Conservation (phyloP, 2,329 filamentous ascomycete species). For the Dothistroma pini region DNA sequence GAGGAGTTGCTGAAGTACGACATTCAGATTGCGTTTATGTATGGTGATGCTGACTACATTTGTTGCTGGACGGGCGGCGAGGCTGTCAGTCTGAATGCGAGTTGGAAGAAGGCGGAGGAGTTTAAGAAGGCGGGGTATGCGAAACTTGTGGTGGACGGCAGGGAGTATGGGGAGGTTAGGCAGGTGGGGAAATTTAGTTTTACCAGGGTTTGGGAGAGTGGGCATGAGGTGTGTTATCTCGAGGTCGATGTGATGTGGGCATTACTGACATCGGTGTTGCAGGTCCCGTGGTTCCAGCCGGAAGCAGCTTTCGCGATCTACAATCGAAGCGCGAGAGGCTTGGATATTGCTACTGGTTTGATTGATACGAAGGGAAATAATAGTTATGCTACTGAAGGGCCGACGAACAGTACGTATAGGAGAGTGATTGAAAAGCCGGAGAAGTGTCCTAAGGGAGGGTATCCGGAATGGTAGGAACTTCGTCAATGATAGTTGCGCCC, state of each 20-base stretch:
- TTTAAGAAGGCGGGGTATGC: constrained; percentile 42
- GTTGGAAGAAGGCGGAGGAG: constrained; percentile 34
- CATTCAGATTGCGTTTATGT: constrained; percentile 45
- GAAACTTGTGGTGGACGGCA: constrained; percentile 36
- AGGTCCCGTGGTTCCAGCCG: constrained; percentile 48
- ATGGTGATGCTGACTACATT: constrained; percentile 47
- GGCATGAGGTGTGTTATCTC: constrained; percentile 39
- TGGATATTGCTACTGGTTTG: constrained; percentile 9
- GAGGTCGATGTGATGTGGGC: no score
- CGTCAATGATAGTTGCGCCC: not conserved
- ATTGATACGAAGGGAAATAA: constrained; percentile 6
- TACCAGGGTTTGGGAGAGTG: constrained; percentile 46
- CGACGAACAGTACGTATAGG: constrained; percentile 6
- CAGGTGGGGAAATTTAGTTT: constrained; percentile 51
- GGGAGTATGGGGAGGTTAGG: constrained; percentile 50
- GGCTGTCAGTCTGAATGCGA: constrained; percentile 26
- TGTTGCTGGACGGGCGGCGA: constrained; percentile 46
- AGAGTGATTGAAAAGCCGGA: not conserved
- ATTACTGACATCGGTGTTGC: no score
- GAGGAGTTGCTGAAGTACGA: constrained; percentile 40
- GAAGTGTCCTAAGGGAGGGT: not conserved
- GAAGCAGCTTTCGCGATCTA: constrained; percentile 10
- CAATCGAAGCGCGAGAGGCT: constrained; percentile 1
- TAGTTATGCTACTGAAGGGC: constrained; percentile 5
- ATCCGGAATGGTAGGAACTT: not conserved